Conservation (phyloP, 257 asterid species). For the Solanum ahanhuiri region DNA sequence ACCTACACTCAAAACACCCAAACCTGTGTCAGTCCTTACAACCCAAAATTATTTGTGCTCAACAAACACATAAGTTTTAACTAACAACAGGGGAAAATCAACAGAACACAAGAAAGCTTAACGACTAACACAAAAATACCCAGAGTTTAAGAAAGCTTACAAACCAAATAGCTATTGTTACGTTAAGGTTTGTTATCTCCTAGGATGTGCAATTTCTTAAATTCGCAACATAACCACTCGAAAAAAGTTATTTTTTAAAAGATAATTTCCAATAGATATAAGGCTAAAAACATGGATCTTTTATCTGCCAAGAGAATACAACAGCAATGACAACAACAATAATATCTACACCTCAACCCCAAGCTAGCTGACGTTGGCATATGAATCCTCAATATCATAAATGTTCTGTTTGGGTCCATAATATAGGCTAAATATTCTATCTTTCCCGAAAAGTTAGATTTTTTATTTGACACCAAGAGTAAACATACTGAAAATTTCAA, state of each 20-base stretch:
- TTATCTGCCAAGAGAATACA: neutral
- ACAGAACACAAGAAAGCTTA: neutral
- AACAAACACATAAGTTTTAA: neutral
- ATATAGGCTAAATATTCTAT: neutral
- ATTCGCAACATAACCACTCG: neutral
- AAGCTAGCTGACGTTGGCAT: neutral
- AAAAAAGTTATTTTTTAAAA: neutral
- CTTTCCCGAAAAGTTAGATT: neutral
- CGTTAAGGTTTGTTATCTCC: neutral
- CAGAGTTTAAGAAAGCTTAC: neutral
- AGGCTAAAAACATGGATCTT: neutral
- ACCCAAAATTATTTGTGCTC: neutral
- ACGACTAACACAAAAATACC: neutral
- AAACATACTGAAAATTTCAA: neutral
- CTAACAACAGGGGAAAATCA: neutral
- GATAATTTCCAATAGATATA: neutral
- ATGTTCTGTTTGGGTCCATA: neutral
- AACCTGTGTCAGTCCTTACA: neutral
- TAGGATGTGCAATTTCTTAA: neutral
- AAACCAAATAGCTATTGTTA: neutral
- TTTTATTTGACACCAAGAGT: neutral
- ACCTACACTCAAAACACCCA: constrained; percentile 33
- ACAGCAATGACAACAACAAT: neutral
- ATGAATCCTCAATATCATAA: neutral
- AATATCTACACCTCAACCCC: neutral